Base-by-base conservation (phyloP, 2,329 filamentous ascomycete species). In the Aspergillus cejpii region DNA sequence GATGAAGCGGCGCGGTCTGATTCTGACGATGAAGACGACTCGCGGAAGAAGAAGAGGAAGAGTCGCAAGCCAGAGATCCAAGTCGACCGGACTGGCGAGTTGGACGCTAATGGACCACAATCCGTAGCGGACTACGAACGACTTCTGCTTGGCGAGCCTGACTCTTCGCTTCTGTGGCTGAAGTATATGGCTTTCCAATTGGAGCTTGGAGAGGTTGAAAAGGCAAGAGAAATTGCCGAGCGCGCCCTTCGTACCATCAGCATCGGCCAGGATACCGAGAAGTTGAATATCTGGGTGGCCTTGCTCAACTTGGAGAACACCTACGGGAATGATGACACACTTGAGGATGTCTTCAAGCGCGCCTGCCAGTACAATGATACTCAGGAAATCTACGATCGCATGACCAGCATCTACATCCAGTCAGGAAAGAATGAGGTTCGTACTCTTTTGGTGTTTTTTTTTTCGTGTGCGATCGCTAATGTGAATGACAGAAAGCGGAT, bases 151-250 rank as follows among this genome's bases (percentile, higher is more conserved):
- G 87, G 89, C 44, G 86, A 94, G 63, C 89, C 92, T 2, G 89
- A 97, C 69, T 91, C 87, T n/a, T 94, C 91, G 0, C 76, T 84
- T 50, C 78, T 97, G 21, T 98, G 92, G 92, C 87, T 96, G 43
- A 80, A 87, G 54, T 98, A 98, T 71, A 97, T 98, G 88, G 89
- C 90, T n/a, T 94, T 94, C 77, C 88, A 97, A 69, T 83, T 96
- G 66, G 85, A 94, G 62, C 79, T 94, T 41, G 87, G 87, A 62
- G 92, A 98, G 68, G 76, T 94, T 15, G 81, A 84, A 49, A 92
- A 89, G 68, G 90, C 92, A 10, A 82, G 91, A 39, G 85, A 91
- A 53, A 84, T 96, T 47, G 90, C 88, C 1, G 86, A 96, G 69
- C 85, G 92, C 49, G 92, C 92, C 14, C 79, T 97, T 52, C 83